phyloP scores from a whole-genome alignment of 345 rosid species.

The Brassica carinata region DNA sequence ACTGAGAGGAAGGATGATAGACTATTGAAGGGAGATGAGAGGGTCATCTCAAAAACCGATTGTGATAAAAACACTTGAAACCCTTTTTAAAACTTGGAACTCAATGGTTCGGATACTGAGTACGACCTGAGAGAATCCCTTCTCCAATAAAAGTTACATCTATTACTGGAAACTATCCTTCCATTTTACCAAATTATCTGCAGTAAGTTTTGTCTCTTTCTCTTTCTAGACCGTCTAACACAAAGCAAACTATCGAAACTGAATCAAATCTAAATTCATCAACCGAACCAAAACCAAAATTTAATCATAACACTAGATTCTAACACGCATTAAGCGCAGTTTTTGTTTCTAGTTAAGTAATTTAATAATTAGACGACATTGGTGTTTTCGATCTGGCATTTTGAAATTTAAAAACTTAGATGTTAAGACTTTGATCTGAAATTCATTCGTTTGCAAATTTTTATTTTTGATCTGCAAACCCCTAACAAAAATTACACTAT shows the following conservation, averaged over 20 bases:
- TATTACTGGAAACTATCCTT: neutral
- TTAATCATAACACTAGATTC: neutral
- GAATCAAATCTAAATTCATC: neutral
- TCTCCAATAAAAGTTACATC: conserved; percentile 14
- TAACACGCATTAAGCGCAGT: neutral
- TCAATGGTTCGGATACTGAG: conserved; percentile 21
- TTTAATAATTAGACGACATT: neutral
- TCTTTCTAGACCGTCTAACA: neutral
- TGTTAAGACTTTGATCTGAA: neutral
- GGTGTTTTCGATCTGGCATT: neutral
- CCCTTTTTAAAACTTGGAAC: conserved; percentile 20
- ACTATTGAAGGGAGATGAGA: conserved; percentile 40
- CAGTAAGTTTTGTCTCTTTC: neutral
- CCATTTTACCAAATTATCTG: neutral
- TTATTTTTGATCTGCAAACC: neutral
- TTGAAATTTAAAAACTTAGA: neutral
- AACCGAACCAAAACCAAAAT: neutral
- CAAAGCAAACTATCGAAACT: neutral
- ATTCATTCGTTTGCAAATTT: neutral
- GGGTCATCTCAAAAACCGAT: conserved; percentile 16
- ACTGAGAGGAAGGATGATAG: conserved; percentile 86
- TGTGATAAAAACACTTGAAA: conserved; percentile 4
- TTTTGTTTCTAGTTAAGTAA: neutral
- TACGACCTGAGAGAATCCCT: conserved; percentile 15
- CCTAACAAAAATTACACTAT: neutral